Base-by-base conservation (phyloP, 2,329 filamentous ascomycete genomes). In the Beauveria caledonica region DNA sequence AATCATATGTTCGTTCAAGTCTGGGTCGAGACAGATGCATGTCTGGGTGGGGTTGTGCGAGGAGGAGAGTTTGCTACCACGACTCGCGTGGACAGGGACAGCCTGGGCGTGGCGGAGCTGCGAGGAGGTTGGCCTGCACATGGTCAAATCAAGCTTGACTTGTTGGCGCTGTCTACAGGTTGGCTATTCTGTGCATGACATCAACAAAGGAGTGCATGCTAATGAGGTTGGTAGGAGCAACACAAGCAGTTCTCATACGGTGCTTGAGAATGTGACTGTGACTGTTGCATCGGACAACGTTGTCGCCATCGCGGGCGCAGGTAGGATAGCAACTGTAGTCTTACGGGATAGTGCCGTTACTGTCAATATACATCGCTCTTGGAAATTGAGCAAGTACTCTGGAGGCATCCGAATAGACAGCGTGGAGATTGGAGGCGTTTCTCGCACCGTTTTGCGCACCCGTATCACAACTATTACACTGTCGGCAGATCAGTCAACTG, bases 11-110 rank as follows among this genome's bases (percentile, higher is more conserved):
- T 74, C 1, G 69, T 76, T 13, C 62, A 66, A n/a, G 62, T 64
- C 44, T 76, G 72, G 71, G 75, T 72, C 0, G 60, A 65, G 17
- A 60, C 76, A 8, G 74, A 76, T 53, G 74, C 71, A 0, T 70
- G 67, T 1, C 60, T 75, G 5, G 71, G 71, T 1, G 73, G 73
- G 0, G 66, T 76, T 11, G 64, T 68, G 0, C 62, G 74, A 9
- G 50, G 74, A 11, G 69, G 69, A 46, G 64, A 63, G 1, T 76
- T 74, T 48, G 66, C 63, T 3, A 33, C 50, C 1, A 61, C 60
- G 1, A 71, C 70, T 0, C 65, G 67, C 0, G 58, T 64, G 3
- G 72, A 76, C 57, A n/a, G 44, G 46, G 51, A 51, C 1, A 44
- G 19, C 5, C 46, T 53, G 4, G 64, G 60, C 1, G 62, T 15